Evolutionary conservation across 2,329 filamentous ascomycete species (phyloP).

Genomic region (Fusarium anguioides): DNA sequence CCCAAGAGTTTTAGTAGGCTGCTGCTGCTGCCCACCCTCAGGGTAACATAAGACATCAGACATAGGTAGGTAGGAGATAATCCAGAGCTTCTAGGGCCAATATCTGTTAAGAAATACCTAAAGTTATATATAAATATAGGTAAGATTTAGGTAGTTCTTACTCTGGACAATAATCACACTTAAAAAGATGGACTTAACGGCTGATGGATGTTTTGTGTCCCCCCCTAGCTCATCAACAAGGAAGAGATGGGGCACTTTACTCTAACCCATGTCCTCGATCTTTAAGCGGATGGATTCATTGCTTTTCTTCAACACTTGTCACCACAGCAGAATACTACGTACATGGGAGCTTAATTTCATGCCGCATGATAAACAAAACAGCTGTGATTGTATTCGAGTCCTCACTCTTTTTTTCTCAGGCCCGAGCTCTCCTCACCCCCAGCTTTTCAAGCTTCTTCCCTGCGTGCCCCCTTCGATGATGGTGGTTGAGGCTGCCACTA

Average conservation of each 20-base stretch:
- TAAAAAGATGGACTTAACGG: too few species aligned
- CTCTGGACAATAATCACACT: too few species aligned
- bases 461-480: conserved; percentile 1
- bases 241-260: conserved; percentile 19
- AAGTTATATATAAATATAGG: too few species aligned
- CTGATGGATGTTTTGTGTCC: too few species aligned
- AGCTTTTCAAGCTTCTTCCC: conserved; percentile 32
- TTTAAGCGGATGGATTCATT: conserved; percentile 6
- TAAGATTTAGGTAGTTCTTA: too few species aligned
- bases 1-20: conserved; percentile 1
- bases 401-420: background rate
- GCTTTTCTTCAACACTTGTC: background rate
- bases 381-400: conserved; percentile 1
- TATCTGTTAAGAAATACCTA: too few species aligned
- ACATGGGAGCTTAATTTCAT: conserved; percentile 20
- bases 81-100: too few species aligned
- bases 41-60: too few species aligned
- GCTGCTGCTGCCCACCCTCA: too few species aligned
- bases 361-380: conserved; percentile 15
- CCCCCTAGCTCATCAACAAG: conserved; percentile 27
- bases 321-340: background rate
- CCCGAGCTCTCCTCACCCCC: conserved; percentile 32
- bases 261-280: conserved; percentile 29
- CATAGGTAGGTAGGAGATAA: too few species aligned
- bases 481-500: conserved; percentile 17